phyloP scores from a whole-genome alignment of 2,329 filamentous ascomycete species.

The Alternaria longipes region DNA sequence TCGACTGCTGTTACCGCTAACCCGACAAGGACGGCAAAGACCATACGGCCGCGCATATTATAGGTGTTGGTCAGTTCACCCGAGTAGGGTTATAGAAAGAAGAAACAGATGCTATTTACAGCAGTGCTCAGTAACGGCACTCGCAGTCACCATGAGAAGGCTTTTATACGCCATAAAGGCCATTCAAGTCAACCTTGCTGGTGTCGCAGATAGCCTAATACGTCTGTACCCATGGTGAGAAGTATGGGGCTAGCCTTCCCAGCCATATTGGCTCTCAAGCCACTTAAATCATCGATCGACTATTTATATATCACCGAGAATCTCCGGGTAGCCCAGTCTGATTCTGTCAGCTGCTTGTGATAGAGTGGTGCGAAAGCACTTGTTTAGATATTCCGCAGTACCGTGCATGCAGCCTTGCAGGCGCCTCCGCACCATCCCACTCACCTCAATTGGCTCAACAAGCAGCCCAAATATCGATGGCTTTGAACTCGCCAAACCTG shows the following conservation, averaged over 20 bases:
- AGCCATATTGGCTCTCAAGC: not conserved
- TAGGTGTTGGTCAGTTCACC: not conserved
- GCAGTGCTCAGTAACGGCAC: not conserved
- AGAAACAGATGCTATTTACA: not conserved
- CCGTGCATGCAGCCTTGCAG: not conserved
- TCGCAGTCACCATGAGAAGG: not conserved
- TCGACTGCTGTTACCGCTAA: not conserved
- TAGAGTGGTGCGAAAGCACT: not conserved
- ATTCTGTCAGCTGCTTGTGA: not conserved
- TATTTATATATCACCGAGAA: not conserved
- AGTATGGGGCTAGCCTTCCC: constrained; percentile 1
- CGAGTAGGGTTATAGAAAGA: not conserved
- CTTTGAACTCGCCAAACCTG: not conserved
- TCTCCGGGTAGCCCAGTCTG: not conserved
- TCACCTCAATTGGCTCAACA: not conserved
- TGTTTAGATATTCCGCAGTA: not conserved
- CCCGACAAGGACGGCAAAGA: not conserved
- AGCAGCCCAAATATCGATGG: not conserved
- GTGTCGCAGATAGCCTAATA: not conserved
- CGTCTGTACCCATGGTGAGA: not conserved
- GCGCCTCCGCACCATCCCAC: not conserved
- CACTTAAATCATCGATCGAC: not conserved
- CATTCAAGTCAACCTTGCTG: not conserved
- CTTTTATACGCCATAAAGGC: not conserved
- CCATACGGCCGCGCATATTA: not conserved